Percentiles rank a stretch among this genome's conserved stretches.
phyloP scores from a whole-genome alignment of 495 filamentous ascomycete genomes.

The Tuber melanosporum region DNA sequence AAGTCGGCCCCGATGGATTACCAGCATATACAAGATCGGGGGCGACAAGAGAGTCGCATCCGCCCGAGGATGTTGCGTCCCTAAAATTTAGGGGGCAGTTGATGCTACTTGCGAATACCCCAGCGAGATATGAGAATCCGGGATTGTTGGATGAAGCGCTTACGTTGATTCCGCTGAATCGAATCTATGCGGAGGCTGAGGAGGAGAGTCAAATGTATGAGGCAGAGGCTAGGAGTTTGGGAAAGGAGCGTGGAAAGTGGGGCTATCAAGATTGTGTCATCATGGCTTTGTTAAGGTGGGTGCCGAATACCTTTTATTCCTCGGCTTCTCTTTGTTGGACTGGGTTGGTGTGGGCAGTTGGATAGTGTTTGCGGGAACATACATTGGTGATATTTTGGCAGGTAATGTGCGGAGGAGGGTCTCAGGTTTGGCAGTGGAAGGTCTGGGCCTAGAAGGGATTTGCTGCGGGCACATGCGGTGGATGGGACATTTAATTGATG shows the following conservation, averaged over 20 bases:
- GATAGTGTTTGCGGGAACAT: slow-evolving; percentile 23
- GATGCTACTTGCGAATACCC: slow-evolving; percentile 72
- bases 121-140: slow-evolving; percentile 92
- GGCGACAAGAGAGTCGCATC: slow-evolving; percentile 71
- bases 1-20: slow-evolving; percentile 38
- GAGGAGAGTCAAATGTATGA: slow-evolving; percentile 81
- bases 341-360: slow-evolving; percentile 6
- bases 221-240: slow-evolving; percentile 78
- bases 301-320: slow-evolving; percentile 32
- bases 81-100: slow-evolving; percentile 67
- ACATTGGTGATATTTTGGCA: slow-evolving; percentile 15
- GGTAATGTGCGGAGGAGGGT: background rate
- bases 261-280: slow-evolving; percentile 98
- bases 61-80: slow-evolving; percentile 64
- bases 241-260: slow-evolving; percentile 79
- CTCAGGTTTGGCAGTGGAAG: background rate
- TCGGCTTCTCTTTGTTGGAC: slow-evolving; percentile 37
- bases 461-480: background rate
- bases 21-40: slow-evolving; percentile 49
- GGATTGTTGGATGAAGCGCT: slow-evolving; percentile 92
- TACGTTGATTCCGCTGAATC: slow-evolving; percentile 75
- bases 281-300: slow-evolving; percentile 72
- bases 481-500: background rate
- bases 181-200: slow-evolving; percentile 87
- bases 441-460: background rate